phyloP scores from a whole-genome alignment of 2,329 filamentous ascomycete species.

The Chaetomiaceae sp. region DNA sequence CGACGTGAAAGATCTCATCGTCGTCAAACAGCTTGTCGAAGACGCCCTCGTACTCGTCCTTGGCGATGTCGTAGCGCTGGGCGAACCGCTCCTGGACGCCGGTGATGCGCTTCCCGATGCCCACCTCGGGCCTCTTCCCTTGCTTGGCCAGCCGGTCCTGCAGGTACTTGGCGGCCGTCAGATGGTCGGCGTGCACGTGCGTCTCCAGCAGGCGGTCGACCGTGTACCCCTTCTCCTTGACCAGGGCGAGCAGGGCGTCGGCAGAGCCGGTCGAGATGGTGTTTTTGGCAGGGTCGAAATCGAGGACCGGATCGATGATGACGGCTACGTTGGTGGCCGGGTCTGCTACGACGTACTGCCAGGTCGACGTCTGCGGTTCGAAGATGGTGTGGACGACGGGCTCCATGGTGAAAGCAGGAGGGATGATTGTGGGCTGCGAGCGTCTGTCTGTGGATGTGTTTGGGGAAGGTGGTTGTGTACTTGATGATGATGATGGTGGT shows the following conservation, averaged over 20 bases:
- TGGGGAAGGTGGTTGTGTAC: not conserved
- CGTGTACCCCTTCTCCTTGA: slow-evolving; percentile 42
- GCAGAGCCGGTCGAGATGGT: slow-evolving; percentile 47
- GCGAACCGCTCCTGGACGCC: slow-evolving; percentile 49
- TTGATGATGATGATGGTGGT: not conserved
- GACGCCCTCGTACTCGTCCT: slow-evolving; percentile 38
- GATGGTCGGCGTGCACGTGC: slow-evolving; percentile 56
- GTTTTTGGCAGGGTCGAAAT: slow-evolving; percentile 44
- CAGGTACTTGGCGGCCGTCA: slow-evolving; percentile 56
- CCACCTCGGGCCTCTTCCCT: slow-evolving; percentile 38
- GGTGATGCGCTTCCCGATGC: slow-evolving; percentile 51
- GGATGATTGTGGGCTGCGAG: not conserved
- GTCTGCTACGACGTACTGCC: slow-evolving; percentile 58
- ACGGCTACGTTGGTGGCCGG: slow-evolving; percentile 42
- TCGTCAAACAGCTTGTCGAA: slow-evolving; percentile 53
- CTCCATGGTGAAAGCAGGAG: slow-evolving; percentile 20
- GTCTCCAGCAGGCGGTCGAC: slow-evolving; percentile 56
- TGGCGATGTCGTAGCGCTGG: slow-evolving; percentile 41
- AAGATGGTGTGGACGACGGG: slow-evolving; percentile 38
- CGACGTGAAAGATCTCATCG: slow-evolving; percentile 50
- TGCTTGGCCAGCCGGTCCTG: slow-evolving; percentile 39
- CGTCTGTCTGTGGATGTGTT: not conserved
- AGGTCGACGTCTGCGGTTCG: slow-evolving; percentile 44
- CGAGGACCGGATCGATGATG: slow-evolving; percentile 59
- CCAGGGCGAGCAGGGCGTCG: slow-evolving; percentile 43